Evolutionary conservation across 148 eudicot genomes (phyloP).

Genomic region (Vaccinium myrtillus): DNA sequence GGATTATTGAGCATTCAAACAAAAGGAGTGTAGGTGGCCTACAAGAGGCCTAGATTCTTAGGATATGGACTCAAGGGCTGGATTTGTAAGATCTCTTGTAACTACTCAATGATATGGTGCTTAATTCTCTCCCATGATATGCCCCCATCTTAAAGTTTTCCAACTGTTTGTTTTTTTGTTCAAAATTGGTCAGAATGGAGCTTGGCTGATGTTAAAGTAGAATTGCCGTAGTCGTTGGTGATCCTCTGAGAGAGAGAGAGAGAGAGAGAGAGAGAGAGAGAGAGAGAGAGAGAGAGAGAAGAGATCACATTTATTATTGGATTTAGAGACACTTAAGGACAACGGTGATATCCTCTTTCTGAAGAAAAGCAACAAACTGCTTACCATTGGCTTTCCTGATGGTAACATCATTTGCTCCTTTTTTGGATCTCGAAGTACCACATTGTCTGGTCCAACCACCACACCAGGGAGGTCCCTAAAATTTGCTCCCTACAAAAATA

Average conservation of each 20-base stretch:
- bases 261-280: neutral
- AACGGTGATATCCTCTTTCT: slow-evolving; percentile 5
- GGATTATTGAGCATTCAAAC: neutral
- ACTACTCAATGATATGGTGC: neutral
- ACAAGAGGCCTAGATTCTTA: neutral
- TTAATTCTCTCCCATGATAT: neutral
- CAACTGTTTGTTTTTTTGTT: neutral
- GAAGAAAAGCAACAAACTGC: slow-evolving; percentile 16
- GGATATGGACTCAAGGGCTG: neutral
- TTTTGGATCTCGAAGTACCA: slow-evolving; percentile 63
- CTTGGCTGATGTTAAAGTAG: neutral
- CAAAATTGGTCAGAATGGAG: neutral
- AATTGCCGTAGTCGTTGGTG: neutral
- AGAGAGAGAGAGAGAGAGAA: slow-evolving; percentile 15
- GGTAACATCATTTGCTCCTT: slow-evolving; percentile 49
- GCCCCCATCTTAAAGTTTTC: neutral
- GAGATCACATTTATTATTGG: neutral
- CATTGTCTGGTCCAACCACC: slow-evolving; percentile 68
- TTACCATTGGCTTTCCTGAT: slow-evolving; percentile 73
- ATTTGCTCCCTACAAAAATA: slow-evolving; percentile 69
- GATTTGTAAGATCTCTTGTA: neutral
- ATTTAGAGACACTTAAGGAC: neutral
- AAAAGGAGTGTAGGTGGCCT: neutral
- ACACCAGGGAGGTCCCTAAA: slow-evolving; percentile 89
- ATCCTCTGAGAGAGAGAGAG: slow-evolving; percentile 8